phyloP scores from a whole-genome alignment of 306 rosid species.

The Vachellia collinsii region DNA sequence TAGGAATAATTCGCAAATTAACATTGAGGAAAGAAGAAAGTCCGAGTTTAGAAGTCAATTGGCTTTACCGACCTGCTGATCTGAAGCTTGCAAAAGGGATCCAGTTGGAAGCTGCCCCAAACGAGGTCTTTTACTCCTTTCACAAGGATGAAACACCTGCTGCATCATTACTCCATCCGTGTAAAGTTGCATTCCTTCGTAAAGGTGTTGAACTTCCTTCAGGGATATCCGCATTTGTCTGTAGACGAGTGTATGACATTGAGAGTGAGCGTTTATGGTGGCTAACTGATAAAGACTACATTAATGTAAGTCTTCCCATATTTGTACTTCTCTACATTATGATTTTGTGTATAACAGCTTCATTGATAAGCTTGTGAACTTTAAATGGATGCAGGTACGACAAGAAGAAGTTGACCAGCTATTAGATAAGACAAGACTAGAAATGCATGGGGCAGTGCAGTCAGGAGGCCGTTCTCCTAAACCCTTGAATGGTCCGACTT shows the following conservation, averaged over 20 bases:
- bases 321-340: conserved; percentile 3
- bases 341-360: conserved; percentile 16
- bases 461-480: conserved; percentile 95
- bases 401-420: conserved; percentile 91
- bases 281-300: conserved; percentile 82
- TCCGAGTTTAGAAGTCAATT: conserved; percentile 70
- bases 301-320: conserved; percentile 66
- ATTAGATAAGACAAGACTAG: conserved; percentile 76
- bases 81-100: conserved; percentile 74
- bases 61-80: conserved; percentile 94
- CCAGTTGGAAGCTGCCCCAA: conserved; percentile 80
- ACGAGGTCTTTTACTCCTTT: conserved; percentile 91
- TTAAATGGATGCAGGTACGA: conserved; percentile 55
- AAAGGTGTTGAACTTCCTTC: conserved; percentile 91
- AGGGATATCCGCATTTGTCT: conserved; percentile 92
- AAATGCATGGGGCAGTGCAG: conserved; percentile 93
- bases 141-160: conserved; percentile 97
- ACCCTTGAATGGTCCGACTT: conserved; percentile 77
- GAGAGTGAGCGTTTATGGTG: conserved; percentile 84
- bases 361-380: conserved; percentile 19
- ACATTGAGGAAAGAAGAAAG: conserved; percentile 52
- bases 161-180: conserved; percentile 92
- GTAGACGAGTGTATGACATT: conserved; percentile 85
- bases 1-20: conserved; percentile 86
- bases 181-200: conserved; percentile 94